Evolutionary conservation across 768 basidiomycete genomes (phyloP).

Genomic region (Hericium erinaceus): DNA sequence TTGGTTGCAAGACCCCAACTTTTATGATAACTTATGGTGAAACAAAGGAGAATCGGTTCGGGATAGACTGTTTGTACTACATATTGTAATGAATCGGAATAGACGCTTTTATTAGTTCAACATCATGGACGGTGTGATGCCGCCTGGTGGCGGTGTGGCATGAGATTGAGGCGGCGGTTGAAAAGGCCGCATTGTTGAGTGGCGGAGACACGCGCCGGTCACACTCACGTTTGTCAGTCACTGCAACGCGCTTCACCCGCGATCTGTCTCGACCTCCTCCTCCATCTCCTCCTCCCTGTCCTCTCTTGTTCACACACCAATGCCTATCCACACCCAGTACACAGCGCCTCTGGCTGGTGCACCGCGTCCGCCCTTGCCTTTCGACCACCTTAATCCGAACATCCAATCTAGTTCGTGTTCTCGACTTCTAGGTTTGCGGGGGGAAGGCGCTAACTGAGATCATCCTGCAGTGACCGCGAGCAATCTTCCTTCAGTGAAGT

Average conservation of each 20-base stretch:
- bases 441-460: no score
- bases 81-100: not conserved
- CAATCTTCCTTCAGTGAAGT: constrained; percentile 71
- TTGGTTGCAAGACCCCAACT: constrained; percentile 61
- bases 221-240: not conserved
- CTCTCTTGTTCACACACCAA: not conserved
- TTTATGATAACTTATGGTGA: constrained; percentile 14
- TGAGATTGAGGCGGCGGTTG: not conserved
- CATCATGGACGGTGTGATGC: no score
- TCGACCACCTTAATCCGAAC: constrained; percentile 16
- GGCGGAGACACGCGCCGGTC: not conserved
- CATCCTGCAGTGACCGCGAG: constrained; percentile 26
- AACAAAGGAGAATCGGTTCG: not conserved
- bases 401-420: constrained; percentile 21
- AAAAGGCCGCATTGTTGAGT: not conserved
- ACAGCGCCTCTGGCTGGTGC: constrained; percentile 5
- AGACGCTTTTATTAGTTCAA: no score
- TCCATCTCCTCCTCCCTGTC: constrained; percentile 1
- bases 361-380: constrained; percentile 14
- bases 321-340: constrained; percentile 13
- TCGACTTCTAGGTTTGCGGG: not conserved
- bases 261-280: not conserved
- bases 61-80: not conserved
- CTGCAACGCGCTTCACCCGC: constrained; percentile 2
- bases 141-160: not conserved